Evolutionary conservation across 352 stramenopile genomes (phyloP), one percentile per base, ranked within the genome.

Genomic region (Phytophthora citrophthora): DNA sequence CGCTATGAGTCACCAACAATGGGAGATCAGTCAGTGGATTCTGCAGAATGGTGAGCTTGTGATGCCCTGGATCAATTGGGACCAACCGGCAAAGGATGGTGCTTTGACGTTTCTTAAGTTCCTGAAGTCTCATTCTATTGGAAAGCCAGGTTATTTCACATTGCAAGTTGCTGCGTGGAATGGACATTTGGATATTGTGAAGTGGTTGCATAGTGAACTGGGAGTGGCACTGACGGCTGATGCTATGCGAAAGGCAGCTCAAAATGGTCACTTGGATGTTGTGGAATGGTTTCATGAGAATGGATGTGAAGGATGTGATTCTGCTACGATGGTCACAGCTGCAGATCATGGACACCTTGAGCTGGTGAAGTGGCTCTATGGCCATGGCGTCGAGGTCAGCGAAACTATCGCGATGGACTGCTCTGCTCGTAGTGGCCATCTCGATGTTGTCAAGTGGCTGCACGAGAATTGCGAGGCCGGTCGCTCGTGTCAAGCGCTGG

Each of bases 271-370:
- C 47, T 9, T 70, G n/a, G 40, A 58, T 12, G 51, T 65, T 2
- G 59, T 73, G 12, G 12, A 61, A n/a, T 73, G 64, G 64, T 61
- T 73, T 18, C 40, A 65, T 11, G 47, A 64, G 11, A 46, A 72
- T 20, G 51, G 64, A 0, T 69, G 52, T 6, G 47, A 65, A 5
- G 53, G 64, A 2, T 69, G 64, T 12, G 34, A 68, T 16, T 10
- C 43, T 15, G 39, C 15, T 15, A 68, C 59, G 9, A 64, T 73
- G 43, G 32, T 40, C 23, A 53, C 39, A 16, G 58, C 58, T 9
- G 58, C 64, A 7, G 52, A 50, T 7, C 32, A 59, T 29, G 64
- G 64, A 3, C 58, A 68, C 7, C 44, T 72, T 9, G 46, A 56
- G 3, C 13, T 68, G 6, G 58, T 72, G 9, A 58, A 68, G 31